phyloP scores from a whole-genome alignment of 78 protist genomes.

The Blattamonas nauphoetae region DNA sequence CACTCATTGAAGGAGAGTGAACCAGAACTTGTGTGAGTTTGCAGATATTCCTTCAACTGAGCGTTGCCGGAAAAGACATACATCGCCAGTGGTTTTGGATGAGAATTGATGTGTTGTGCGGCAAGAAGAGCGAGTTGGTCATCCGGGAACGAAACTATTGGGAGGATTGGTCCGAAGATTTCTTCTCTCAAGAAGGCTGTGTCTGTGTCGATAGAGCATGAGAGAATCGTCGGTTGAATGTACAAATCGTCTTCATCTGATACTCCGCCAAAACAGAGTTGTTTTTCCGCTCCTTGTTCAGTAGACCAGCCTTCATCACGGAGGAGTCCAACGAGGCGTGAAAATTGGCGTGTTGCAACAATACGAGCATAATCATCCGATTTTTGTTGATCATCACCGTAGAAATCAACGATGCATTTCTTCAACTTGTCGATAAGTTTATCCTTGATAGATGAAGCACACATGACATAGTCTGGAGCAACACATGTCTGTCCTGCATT shows the following conservation, averaged over 20 bases:
- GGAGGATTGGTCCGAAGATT: slow-evolving; percentile 79
- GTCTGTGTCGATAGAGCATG: background rate
- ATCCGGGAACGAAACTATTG: slow-evolving; percentile 28
- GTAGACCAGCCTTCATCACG: too few species aligned
- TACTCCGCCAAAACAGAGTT: too few species aligned
- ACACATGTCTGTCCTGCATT: slow-evolving; percentile 80
- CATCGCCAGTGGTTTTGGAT: slow-evolving; percentile 62
- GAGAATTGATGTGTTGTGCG: background rate
- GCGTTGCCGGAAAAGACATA: slow-evolving; percentile 53
- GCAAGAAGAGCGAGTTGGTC: background rate
- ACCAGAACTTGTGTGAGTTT: slow-evolving; percentile 25
- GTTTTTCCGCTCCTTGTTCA: too few species aligned
- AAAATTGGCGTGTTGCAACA: too few species aligned
- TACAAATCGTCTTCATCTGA: background rate
- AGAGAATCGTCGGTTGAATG: background rate
- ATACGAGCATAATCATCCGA: too few species aligned
- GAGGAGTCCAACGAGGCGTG: too few species aligned
- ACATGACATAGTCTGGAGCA: slow-evolving; percentile 61
- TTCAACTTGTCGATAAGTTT: too few species aligned
- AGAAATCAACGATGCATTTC: background rate
- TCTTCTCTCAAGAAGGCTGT: slow-evolving; percentile 36
- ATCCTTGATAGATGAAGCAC: too few species aligned
- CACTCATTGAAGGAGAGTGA: slow-evolving; percentile 34
- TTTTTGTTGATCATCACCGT: background rate
- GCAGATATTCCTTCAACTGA: background rate